Evolutionary conservation across 768 basidiomycete species (phyloP), one percentile per base, ranked within the genome.

Genomic region (Rubroboletus pulcherrimus): DNA sequence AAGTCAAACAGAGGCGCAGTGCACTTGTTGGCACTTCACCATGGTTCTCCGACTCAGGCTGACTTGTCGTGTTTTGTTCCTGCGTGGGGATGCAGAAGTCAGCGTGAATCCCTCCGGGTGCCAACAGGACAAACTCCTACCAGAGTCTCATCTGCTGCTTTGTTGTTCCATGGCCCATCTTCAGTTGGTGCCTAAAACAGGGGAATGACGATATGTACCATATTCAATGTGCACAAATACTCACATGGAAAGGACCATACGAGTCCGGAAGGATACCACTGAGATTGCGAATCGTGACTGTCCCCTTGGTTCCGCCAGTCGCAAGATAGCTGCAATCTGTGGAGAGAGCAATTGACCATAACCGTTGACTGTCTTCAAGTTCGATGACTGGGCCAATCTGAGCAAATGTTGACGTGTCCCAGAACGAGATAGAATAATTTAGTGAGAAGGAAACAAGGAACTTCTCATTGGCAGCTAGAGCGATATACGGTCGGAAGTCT

Each of bases 311-410:
- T 11, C 29, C 31, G 31, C 31, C 45, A 21, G n/a, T 11, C 7
- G 45, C 45, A 33, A 46, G 10, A 19, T 46, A n/a, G 11, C n/a
- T 21, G 12, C 1, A 33, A 33, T 46, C 31, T 4, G 45, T 31
- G 5, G 45, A 46, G 12, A 46, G 45, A 4, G 30, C 19, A 46
- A 46, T 33, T 19, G 45, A 46, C 11, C n/a, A 3, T 14, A 21
- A 12, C 1, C 0, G 1, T n/a, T 11, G 5, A 12, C 7, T 12
- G 6, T 33, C n/a, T 1, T 31, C 3, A 4, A n/a, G n/a, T n/a
- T n/a, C n/a, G n/a, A 46, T 14, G 12, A 46, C 19, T 21, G 31
- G 31, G 1, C 17, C 19, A 4, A 46, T 46, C 10, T 0, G 30
- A 46, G n/a, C n/a, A 19, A 46, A 31, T 33, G 45, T 46, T 5